Conservation (phyloP, 2,329 filamentous ascomycete genomes). For the Fusarium goolgardi region DNA sequence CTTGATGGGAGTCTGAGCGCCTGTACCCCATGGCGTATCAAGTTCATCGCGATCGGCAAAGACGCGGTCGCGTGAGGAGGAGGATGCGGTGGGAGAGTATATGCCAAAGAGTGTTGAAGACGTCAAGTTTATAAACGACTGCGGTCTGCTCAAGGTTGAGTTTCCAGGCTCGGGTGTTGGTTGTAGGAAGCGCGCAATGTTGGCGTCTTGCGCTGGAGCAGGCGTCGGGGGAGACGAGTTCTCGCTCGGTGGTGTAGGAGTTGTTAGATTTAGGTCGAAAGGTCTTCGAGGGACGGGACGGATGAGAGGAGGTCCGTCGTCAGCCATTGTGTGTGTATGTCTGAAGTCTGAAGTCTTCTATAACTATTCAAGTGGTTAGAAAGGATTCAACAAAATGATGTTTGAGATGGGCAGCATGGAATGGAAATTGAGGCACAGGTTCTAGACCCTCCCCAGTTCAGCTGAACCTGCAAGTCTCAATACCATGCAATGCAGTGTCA, state of each 20-base stretch:
- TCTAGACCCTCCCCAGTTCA: constrained; percentile 18
- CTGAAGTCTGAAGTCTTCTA: constrained; percentile 1
- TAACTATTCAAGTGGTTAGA: constrained; percentile 1
- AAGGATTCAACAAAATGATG: background rate
- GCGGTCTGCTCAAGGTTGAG: constrained; percentile 70
- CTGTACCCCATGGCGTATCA: constrained; percentile 81
- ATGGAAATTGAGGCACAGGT: background rate
- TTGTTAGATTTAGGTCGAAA: constrained; percentile 69
- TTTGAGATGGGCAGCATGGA: background rate
- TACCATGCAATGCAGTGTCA: constrained; percentile 19
- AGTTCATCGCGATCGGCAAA: constrained; percentile 62
- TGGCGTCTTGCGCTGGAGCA: constrained; percentile 44
- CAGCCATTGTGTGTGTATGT: constrained; percentile 49
- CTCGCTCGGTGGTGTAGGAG: constrained; percentile 58
- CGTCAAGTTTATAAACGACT: constrained; percentile 87
- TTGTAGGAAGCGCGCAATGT: constrained; percentile 53
- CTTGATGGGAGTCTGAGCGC: constrained; percentile 74
- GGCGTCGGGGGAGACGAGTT: constrained; percentile 39
- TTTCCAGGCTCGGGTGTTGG: constrained; percentile 52
- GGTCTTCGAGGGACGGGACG: constrained; percentile 78
- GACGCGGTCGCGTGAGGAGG: constrained; percentile 62
- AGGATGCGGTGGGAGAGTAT: constrained; percentile 76
- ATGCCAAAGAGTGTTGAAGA: constrained; percentile 92
- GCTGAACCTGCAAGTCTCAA: constrained; percentile 28
- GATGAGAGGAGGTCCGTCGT: constrained; percentile 66